Evolutionary conservation across 2,329 filamentous ascomycete genomes (phyloP).

Genomic region (Xylaria arbuscula): DNA sequence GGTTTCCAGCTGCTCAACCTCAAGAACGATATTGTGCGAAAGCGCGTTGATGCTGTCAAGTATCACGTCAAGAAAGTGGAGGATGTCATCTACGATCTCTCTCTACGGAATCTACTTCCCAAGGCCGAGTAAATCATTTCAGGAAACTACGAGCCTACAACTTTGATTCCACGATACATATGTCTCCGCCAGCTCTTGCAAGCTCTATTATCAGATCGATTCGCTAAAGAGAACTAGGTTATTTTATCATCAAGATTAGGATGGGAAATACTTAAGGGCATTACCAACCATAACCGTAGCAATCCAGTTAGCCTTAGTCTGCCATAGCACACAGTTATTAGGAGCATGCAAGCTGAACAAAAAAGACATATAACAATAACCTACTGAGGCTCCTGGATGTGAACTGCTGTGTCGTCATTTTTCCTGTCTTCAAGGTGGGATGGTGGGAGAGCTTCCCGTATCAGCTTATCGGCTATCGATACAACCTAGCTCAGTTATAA

Average conservation of each 20-base stretch:
- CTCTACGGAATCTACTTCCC: slow-evolving; percentile 82
- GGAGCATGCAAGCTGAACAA: background rate
- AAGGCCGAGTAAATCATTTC: slow-evolving; percentile 48
- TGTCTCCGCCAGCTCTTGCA: background rate
- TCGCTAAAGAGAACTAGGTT: background rate
- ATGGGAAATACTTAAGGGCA: background rate
- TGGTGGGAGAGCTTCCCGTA: slow-evolving; percentile 30
- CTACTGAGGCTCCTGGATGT: background rate
- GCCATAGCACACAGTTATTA: background rate
- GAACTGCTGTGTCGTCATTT: slow-evolving; percentile 10
- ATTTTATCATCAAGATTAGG: background rate
- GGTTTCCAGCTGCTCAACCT: slow-evolving; percentile 97
- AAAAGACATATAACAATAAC: background rate
- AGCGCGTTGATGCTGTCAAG: slow-evolving; percentile 92
- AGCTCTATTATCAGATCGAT: background rate
- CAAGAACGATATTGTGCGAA: slow-evolving; percentile 92
- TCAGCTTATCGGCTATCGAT: slow-evolving; percentile 35
- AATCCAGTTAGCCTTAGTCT: background rate
- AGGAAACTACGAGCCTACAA: background rate
- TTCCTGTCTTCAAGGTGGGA: slow-evolving; percentile 18
- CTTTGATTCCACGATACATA: background rate
- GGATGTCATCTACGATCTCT: slow-evolving; percentile 96
- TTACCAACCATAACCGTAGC: too few relatives aligned
- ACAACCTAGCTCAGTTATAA: background rate
- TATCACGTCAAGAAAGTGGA: slow-evolving; percentile 98